phyloP scores from a whole-genome alignment of 768 basidiomycete species.

The Suillus subluteus region DNA sequence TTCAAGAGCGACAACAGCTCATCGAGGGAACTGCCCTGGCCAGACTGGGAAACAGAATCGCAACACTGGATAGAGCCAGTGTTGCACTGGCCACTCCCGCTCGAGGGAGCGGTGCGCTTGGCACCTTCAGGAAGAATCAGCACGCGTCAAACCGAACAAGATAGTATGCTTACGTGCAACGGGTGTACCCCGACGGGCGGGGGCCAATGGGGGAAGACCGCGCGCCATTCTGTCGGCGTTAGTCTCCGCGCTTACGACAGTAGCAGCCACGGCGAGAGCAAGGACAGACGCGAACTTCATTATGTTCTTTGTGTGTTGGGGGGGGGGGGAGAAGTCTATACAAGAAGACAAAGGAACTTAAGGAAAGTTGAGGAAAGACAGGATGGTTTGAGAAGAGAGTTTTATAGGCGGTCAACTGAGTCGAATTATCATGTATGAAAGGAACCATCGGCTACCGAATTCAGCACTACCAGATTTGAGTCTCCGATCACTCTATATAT shows the following conservation, averaged over 20 bases:
- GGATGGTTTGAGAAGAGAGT: constrained; percentile 8
- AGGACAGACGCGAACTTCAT: constrained; percentile 37
- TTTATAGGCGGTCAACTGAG: constrained; percentile 1
- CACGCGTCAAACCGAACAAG: not conserved
- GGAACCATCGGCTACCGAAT: constrained; percentile 5
- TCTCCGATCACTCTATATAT: not conserved
- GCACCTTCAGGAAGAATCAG: constrained; percentile 36
- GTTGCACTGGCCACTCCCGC: constrained; percentile 20
- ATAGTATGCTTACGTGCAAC: constrained; percentile 33
- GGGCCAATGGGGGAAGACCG: constrained; percentile 52
- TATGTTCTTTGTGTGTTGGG: constrained; percentile 14
- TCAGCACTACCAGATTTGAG: not conserved
- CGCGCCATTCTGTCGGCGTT: constrained; percentile 59
- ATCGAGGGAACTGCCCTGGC: not conserved
- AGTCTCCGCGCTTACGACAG: constrained; percentile 46
- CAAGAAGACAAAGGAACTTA: constrained; percentile 15
- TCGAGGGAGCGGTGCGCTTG: constrained; percentile 39
- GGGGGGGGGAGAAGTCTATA: not conserved
- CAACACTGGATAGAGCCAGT: constrained; percentile 28
- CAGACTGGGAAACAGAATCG: not conserved
- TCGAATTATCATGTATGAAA: constrained; percentile 2
- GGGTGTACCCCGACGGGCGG: constrained; percentile 38
- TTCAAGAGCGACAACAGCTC: constrained; percentile 6
- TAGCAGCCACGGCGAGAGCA: constrained; percentile 42
- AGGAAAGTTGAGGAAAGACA: constrained; percentile 16